Evolutionary conservation across 2,329 filamentous ascomycete species (phyloP), one percentile per base, ranked within the genome.

Genomic region (Fusarium sp.): DNA sequence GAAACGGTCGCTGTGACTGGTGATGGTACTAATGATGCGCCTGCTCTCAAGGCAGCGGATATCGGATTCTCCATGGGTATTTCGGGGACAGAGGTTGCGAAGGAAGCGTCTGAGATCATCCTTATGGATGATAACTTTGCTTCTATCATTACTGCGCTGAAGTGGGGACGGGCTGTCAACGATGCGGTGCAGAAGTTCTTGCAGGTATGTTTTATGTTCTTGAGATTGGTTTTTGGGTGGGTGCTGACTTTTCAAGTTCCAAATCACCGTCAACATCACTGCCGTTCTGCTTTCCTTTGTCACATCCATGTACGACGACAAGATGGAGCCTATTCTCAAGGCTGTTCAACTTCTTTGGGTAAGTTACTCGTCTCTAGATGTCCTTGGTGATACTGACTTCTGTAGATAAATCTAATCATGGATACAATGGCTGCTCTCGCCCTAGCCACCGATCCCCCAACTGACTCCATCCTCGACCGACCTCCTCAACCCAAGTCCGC

Each of bases 291-390:
- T 98, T 51, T 96, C 95, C 0, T 98, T 98, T 78, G 91, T 98
- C 63, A 95, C 94, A 13, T 93, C 95, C 34, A 93, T 97, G 18
- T 90, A 92, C 26, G 95, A 88, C 79, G 80, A 81, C 0, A 83
- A 90, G 4, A 92, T 95, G 80, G 81, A 86, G 51, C 94, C 94
- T 54, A 95, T 98, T 26, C 85, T 98, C 54, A 96, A 90, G 8
- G 95, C 95, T 4, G 95, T 98, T n/a, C 95, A 98, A 82, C 89
- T 98, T 73, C 90, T 98, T n/a, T 98, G 95, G 95, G 94, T 98
- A 66, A 66, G 59, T 26, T 3, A 15, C 9, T 13, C 4, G 1
- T 1, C 4, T 17, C 4, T 0, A 6, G 8, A 22, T 28, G 5
- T 13, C 6, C 3, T 0, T 10, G 14, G 11, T 20, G 3, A 1